Evolutionary conservation across 495 filamentous ascomycete genomes (phyloP), one percentile per base, ranked within the genome.

Genomic region (Penicillium lividum): DNA sequence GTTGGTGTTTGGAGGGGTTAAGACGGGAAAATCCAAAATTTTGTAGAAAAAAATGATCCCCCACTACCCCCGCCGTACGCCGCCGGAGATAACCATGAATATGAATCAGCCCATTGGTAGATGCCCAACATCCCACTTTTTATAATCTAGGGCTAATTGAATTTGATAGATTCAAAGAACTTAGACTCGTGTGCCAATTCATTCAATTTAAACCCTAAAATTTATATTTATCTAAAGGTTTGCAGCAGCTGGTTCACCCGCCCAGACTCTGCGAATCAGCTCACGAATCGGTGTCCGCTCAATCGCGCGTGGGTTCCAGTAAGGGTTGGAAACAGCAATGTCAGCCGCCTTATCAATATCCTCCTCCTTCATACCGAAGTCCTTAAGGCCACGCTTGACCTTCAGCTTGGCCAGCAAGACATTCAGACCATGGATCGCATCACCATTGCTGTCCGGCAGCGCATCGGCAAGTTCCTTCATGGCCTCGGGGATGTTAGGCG

Each of bases 291-390:
- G 80, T 0, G 64, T 75, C 28, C 76, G 79, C 71, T 86, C 82
- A 50, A 89, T 75, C 15, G 69, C 68, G 43, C 86, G 69, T 16
- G 87, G 86, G 57, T 89, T 89, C 75, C 81, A 83, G 64, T 89
- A 89, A 7, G 84, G 81, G 60, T 86, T 89, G 29, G 77, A 69
- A 1, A 86, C 76, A 7, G 85, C 87, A 59, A 88, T 82, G 59
- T 89, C 85, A 11, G 82, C 84, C 2, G 83, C 84, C 66, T 82
- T 86, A 36, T 88, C 86, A 4, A 89, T 73, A 68, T 88, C 84
- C 40, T 82, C 82, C 63, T 88, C 86, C 65, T 83, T 80, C 81
- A 89, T 86, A 0, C 86, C 84, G 58, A 81, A 82, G 22, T 79
- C 80, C 63, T 80, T 82, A 50, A 87, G 67, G 2, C 78, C 80